Base-by-base conservation (phyloP, 78 protist genomes). In the Diacronema lutheri region DNA sequence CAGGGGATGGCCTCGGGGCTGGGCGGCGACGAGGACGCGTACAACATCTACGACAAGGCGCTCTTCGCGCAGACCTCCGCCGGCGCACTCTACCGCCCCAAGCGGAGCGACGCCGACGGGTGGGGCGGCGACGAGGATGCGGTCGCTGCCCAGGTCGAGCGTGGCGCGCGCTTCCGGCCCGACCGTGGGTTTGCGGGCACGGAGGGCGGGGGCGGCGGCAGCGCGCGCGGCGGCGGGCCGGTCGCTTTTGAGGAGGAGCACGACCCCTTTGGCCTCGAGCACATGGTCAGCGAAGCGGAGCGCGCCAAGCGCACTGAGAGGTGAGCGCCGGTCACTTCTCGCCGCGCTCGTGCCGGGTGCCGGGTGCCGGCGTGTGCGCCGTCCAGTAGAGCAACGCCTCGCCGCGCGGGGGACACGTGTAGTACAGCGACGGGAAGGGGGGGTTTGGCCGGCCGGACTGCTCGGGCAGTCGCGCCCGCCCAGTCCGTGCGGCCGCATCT, bases 1-100 rank as follows among this genome's bases (percentile, higher is more conserved):
- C 26, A 12, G 23, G 40, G 37, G 26, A 1, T 74, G 11, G 33
- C 40, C 23, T 74, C 41, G 9, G 33, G 58, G 14, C 23, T 46
- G 12, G 35, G n/a, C 25, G 31, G 16, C 14, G 21, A 21, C 25
- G 41, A 29, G 31, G 40, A 29, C 33, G 82, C 69, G 46, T 88
- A 90, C 81, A 86, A 90, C 78, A 25, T 84, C 55, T 89, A 76
- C 66, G 87, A 71, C 85, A 72, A 90, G 81, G 88, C 90, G 3
- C 65, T 90, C 35, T 90, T 90, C 85, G 21, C 5, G 12, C 29
- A 41, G 3, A 25, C 71, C 66, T 83, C 55, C 14, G 41, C 72
- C 26, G 44, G 35, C 35, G 29, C 64, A 55, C 11, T 62, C 64
- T 60, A 76, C 31, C 65, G 76, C 33, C 76, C 50, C 60, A n/a